Percentiles rank a stretch among this genome's conserved stretches.
These are phyloP conservation scores for Phytophthora quininea DNA, from an alignment of 352 stramenopile species.

Conservation along the genomic window DNA sequence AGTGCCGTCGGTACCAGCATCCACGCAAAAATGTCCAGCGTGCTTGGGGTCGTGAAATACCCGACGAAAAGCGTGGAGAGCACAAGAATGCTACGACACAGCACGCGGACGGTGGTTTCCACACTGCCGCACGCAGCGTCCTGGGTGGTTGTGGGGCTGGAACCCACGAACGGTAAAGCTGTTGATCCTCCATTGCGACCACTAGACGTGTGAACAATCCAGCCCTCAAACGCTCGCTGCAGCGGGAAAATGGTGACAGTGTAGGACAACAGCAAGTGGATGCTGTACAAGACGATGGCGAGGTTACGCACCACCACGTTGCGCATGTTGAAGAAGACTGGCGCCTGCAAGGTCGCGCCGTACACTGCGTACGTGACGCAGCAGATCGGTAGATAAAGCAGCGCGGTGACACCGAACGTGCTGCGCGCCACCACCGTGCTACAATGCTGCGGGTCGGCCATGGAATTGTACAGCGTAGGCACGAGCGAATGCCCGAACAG, in stretches of 20 bases:
- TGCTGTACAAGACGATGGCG: slow-evolving; percentile 75
- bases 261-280: slow-evolving; percentile 79
- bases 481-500: slow-evolving; percentile 78
- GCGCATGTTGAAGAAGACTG: slow-evolving; percentile 87
- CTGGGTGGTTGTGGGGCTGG: slow-evolving; percentile 16
- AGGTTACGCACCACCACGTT: slow-evolving; percentile 75
- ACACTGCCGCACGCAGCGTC: slow-evolving; percentile 29
- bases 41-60: slow-evolving; percentile 59
- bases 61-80: slow-evolving; percentile 54
- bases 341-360: slow-evolving; percentile 71
- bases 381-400: slow-evolving; percentile 80
- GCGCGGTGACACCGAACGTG: slow-evolving; percentile 51
- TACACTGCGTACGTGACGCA: slow-evolving; percentile 81
- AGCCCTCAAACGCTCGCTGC: slow-evolving; percentile 66
- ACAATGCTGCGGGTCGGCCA: slow-evolving; percentile 65
- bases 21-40: slow-evolving; percentile 65
- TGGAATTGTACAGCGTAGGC: slow-evolving; percentile 79
- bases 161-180: slow-evolving; percentile 28
- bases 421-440: slow-evolving; percentile 52
- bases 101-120: slow-evolving; percentile 44
- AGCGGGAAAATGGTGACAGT: slow-evolving; percentile 71
- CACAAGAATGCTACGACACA: slow-evolving; percentile 59
- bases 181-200: slow-evolving; percentile 23
- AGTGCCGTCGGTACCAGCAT: slow-evolving; percentile 69
- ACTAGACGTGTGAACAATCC: slow-evolving; percentile 41